Evolutionary conservation across 441 rosid species (phyloP).

Genomic region (Sinapis alba): DNA sequence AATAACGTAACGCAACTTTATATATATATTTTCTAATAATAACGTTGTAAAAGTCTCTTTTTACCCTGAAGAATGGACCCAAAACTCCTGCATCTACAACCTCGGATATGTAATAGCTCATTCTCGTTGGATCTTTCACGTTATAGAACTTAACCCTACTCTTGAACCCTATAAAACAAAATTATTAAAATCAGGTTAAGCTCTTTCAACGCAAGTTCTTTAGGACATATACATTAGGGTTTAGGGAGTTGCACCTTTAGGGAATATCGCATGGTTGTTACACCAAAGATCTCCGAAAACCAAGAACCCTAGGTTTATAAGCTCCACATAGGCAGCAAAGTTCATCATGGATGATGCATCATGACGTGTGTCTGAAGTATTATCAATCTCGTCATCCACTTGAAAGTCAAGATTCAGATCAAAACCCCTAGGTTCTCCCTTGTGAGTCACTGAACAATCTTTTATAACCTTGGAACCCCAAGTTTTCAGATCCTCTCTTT

Average conservation of each 20-base stretch:
- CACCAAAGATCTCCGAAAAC: constrained; percentile 62
- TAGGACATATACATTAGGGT: neutral
- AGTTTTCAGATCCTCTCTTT: constrained; percentile 43
- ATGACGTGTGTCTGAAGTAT: neutral
- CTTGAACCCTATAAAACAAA: constrained; percentile 57
- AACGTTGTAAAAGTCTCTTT: neutral
- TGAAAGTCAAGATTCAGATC: constrained; percentile 54
- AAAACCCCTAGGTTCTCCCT: constrained; percentile 17
- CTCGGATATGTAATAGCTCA: constrained; percentile 68
- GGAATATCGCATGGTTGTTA: constrained; percentile 65
- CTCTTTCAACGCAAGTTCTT: neutral
- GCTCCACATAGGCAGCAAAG: constrained; percentile 46
- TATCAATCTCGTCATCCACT: constrained; percentile 26
- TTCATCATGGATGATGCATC: constrained; percentile 5
- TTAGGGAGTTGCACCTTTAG: constrained; percentile 54
- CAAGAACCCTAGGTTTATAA: constrained; percentile 54
- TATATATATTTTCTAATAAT: neutral
- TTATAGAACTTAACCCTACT: constrained; percentile 69
- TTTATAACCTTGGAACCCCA: constrained; percentile 41
- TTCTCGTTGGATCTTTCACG: constrained; percentile 59
- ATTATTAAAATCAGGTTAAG: neutral
- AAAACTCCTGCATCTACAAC: constrained; percentile 70
- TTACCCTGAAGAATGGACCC: constrained; percentile 87
- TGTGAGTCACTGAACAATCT: neutral
- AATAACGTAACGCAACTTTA: neutral